phyloP scores from a whole-genome alignment of 371 early-diverging fungal genomes.

The Coemansia sp. region DNA sequence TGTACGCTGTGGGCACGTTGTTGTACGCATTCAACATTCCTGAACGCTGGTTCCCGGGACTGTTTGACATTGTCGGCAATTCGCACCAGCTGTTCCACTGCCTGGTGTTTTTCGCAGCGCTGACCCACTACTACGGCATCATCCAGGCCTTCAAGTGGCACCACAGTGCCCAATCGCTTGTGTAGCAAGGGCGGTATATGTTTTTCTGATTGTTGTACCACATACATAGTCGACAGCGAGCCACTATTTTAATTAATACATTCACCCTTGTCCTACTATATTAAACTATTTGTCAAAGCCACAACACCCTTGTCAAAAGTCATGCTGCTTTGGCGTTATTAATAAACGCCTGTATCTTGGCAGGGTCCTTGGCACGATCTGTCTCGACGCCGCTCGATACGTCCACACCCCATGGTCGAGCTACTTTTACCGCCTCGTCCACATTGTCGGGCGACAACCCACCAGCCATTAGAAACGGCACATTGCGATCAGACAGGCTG shows the following conservation, averaged over 20 bases:
- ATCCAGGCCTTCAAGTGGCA: slow-evolving; percentile 60
- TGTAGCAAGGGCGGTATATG: not conserved
- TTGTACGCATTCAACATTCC: slow-evolving; percentile 78
- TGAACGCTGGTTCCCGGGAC: slow-evolving; percentile 63
- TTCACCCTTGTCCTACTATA: not conserved
- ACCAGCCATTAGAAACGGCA: slow-evolving; percentile 84
- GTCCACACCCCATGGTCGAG: slow-evolving; percentile 82
- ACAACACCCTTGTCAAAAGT: not conserved
- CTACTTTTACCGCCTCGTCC: slow-evolving; percentile 62
- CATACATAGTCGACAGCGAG: no score
- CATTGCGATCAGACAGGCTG: slow-evolving; percentile 55
- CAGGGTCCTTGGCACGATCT: slow-evolving; percentile 65
- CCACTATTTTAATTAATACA: no score
- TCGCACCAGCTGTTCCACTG: slow-evolving; percentile 92
- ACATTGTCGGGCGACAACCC: slow-evolving; percentile 88
- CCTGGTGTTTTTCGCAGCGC: slow-evolving; percentile 75
- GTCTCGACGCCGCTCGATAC: slow-evolving; percentile 90
- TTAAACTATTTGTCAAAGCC: not conserved
- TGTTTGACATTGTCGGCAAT: slow-evolving; percentile 64
- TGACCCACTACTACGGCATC: slow-evolving; percentile 77
- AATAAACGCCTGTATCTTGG: slow-evolving; percentile 68
- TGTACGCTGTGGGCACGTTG: slow-evolving; percentile 80
- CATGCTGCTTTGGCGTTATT: slow-evolving; percentile 42
- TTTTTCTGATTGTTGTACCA: no score
- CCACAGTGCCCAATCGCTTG: slow-evolving; percentile 45